Base-by-base conservation (phyloP, 345 rosid species). In the Acer campestre region DNA sequence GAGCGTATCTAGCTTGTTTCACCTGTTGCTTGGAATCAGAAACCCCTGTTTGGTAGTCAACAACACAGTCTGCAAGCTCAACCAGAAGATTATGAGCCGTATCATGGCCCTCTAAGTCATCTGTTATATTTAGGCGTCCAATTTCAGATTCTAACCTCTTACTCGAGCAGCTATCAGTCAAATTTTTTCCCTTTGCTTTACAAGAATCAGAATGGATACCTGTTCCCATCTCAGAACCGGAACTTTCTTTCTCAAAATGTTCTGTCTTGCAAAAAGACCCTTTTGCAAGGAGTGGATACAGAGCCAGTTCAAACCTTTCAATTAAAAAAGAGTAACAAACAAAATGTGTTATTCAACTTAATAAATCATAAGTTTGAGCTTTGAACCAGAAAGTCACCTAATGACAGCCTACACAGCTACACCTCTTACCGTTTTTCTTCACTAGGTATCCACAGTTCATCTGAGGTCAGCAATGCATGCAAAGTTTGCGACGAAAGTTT, bases 391-490 rank as follows among this genome's bases (percentile, higher is more conserved):
- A 75, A 70, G 62, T 61, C n/a, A 76, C 67, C 79, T 70, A 51
- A 53, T 17, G 29, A 25, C 49, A 73, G 46, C 77, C 9, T 59
- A 59, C 27, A 59, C 4, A 3, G 27, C 51, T n/a, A 76, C 56
- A 83, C 61, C 64, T 58, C 90, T 71, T 89, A 95, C 99, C 98
- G 87, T 85, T 90, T 90, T 85, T 92, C 99, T 89, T 95, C 99
- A 70, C 89, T 92, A 48, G 92, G 90, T 68, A 95, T 92, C 98
- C 98, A 95, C 55, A 95, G 78, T 81, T 92, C 97, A 86, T 95
- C 97, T 59, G 99, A 93, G 42, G 99, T 95, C 83, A 93, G 86
- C 89, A 95, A 85, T 27, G 98, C 95, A 85, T 86, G 97, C 84
- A 93, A 80, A 77, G 98, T 93, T 83, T 92, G 97, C 70, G 96